A percentile compares a stretch with the other conserved stretches of the same genome.
phyloP scores from a whole-genome alignment of 495 filamentous ascomycete genomes.

The Aspergillus bertholletiae region DNA sequence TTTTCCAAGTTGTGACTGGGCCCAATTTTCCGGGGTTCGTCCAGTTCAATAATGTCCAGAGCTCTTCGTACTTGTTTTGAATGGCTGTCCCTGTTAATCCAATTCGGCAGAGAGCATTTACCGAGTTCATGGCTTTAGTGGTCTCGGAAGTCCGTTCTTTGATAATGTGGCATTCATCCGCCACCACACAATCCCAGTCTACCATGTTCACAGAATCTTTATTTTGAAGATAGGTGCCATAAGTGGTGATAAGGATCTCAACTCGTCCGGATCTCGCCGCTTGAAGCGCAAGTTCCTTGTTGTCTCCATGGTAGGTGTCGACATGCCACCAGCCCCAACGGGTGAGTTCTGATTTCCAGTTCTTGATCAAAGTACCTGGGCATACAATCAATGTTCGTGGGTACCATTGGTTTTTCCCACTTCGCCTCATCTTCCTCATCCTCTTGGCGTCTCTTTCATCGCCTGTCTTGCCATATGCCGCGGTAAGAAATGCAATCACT shows the following conservation, averaged over 20 bases:
- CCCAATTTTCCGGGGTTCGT: slow-evolving; percentile 88
- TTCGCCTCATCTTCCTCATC: slow-evolving; percentile 83
- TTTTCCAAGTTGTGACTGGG: slow-evolving; percentile 72
- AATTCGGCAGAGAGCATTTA: slow-evolving; percentile 91
- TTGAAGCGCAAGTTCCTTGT: slow-evolving; percentile 67
- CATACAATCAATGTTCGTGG: slow-evolving; percentile 83
- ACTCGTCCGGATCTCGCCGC: slow-evolving; percentile 70
- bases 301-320: slow-evolving; percentile 75
- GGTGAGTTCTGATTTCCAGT: slow-evolving; percentile 82
- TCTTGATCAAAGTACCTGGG: slow-evolving; percentile 81
- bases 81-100: slow-evolving; percentile 95
- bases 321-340: slow-evolving; percentile 96
- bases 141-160: slow-evolving; percentile 76
- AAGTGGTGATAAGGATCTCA: slow-evolving; percentile 93
- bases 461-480: slow-evolving; percentile 90
- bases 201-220: slow-evolving; percentile 75
- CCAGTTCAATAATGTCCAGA: slow-evolving; percentile 97
- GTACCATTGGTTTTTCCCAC: slow-evolving; percentile 64
- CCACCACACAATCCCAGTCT: slow-evolving; percentile 94
- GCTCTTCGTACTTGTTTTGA: slow-evolving; percentile 95
- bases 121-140: slow-evolving; percentile 82
- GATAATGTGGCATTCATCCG: slow-evolving; percentile 92
- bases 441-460: slow-evolving; percentile 84
- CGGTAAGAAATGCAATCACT: slow-evolving; percentile 90
- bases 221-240: slow-evolving; percentile 77